phyloP scores from a whole-genome alignment of 768 basidiomycete genomes.

The Megacollybia marginata region DNA sequence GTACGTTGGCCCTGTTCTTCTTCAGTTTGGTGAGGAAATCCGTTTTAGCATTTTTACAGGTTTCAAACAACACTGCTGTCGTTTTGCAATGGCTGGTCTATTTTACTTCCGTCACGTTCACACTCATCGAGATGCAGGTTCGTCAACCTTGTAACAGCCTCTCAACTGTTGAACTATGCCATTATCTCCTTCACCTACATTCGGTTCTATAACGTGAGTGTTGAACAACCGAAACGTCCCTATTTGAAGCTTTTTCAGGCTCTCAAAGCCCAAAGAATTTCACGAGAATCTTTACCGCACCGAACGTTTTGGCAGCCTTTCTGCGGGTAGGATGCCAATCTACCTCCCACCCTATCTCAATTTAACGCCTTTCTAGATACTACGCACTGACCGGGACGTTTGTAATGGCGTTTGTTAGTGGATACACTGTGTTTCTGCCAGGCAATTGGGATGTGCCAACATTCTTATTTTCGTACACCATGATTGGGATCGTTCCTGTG shows the following conservation, averaged over 20 bases:
- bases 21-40: neutral
- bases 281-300: slow-evolving; percentile 36
- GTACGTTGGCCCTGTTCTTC: slow-evolving; percentile 14
- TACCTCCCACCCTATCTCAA: neutral
- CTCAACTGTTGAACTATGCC: slow-evolving; percentile 40
- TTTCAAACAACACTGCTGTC: slow-evolving; percentile 38
- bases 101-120: neutral
- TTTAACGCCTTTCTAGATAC: slow-evolving; percentile 14
- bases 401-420: slow-evolving; percentile 40
- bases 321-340: slow-evolving; percentile 27
- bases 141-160: slow-evolving; percentile 41
- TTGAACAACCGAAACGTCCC: neutral
- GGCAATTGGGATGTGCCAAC: slow-evolving; percentile 39
- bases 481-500: slow-evolving; percentile 34
- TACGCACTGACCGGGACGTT: slow-evolving; percentile 37
- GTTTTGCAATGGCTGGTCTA: slow-evolving; percentile 37
- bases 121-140: slow-evolving; percentile 23
- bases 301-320: slow-evolving; percentile 45
- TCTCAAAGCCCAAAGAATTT: slow-evolving; percentile 35
- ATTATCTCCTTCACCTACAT: slow-evolving; percentile 41
- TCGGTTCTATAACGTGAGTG: slow-evolving; percentile 36
- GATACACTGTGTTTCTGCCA: slow-evolving; percentile 45
- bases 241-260: slow-evolving; percentile 21
- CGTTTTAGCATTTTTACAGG: slow-evolving; percentile 37
- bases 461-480: slow-evolving; percentile 43